These are phyloP conservation scores for Clarireedia paspali DNA, from an alignment of 2,329 filamentous ascomycete species.

Conservation along the genomic window DNA sequence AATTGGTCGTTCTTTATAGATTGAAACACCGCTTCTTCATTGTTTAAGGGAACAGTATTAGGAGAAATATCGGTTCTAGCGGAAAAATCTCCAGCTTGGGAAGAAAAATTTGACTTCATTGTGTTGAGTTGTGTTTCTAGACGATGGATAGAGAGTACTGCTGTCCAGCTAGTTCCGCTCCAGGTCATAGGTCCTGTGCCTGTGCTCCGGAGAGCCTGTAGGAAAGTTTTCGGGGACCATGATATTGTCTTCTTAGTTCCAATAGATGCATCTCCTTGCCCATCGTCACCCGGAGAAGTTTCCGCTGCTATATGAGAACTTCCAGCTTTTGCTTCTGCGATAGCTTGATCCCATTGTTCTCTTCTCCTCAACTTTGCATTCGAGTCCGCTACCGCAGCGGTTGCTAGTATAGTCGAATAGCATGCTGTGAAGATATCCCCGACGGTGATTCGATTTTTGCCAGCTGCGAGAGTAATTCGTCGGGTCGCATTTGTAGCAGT, in stretches of 20 bases:
- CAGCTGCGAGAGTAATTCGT: slow-evolving; percentile 41
- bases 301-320: slow-evolving; percentile 5
- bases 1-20: not conserved
- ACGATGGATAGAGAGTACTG: not conserved
- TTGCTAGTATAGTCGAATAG: slow-evolving; percentile 61
- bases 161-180: not conserved
- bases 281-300: not conserved
- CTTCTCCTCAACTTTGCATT: slow-evolving; percentile 49
- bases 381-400: slow-evolving; percentile 56
- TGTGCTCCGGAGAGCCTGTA: not conserved
- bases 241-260: not conserved
- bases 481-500: slow-evolving; percentile 35
- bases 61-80: not conserved
- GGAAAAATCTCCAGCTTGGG: not conserved
- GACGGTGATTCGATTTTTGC: slow-evolving; percentile 38
- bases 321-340: slow-evolving; percentile 42
- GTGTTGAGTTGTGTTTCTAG: not conserved
- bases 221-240: not conserved
- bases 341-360: slow-evolving; percentile 52
- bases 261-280: not conserved
- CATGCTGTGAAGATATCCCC: slow-evolving; percentile 55
- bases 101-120: not conserved
- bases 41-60: no score
- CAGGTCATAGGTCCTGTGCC: not conserved
- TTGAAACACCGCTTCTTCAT: not conserved